Base-by-base conservation (phyloP, 805 yeast genomes). In the Ogataea naganishii region DNA sequence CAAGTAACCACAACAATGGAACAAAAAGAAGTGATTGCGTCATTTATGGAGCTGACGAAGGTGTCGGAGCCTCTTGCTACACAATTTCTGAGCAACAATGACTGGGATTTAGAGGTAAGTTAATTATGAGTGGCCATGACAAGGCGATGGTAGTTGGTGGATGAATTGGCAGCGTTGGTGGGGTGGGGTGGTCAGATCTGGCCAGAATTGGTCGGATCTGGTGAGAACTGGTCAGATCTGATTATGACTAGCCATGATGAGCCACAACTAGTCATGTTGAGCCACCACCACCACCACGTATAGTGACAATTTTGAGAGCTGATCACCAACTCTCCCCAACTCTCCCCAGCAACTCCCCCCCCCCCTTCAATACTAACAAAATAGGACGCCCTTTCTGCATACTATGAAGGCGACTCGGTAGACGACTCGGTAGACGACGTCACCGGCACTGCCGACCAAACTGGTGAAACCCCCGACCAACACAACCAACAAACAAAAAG, bases 11-110 rank as follows among this genome's bases (percentile, higher is more conserved):
- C 8, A 26, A 26, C 15, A 20, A 14, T 11, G 13, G 9, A 10
- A 14, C 7, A 19, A 12, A n/a, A 27, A 34, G 42, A 34, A 43
- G 23, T 41, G 41, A 22, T 52, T 42, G 33, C 50, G 22, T 52
- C 56, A 34, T 62, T 63, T 37, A 44, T 55, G 40, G 54, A 57
- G 21, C 42, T 63, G 33, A 57, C 69, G 23, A 55, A 53, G 24
- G 49, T 62, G 12, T 49, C 64, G 3, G 43, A 42, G n/a, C 43
- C 51, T 11, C 53, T 53, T 19, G 71, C 71, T 12, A 44, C 41
- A 24, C 54, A 54, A 33, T 64, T 53, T 31, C 41, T 66, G 16
- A 41, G 46, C 11, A 43, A 49, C 18, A 47, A 50, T 38, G 40
- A 52, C 15, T 41, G 43, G 35, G 46, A 53, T 26, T 21, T 51